A percentile compares a stretch with the other conserved stretches of the same genome.
Conservation (phyloP, 768 basidiomycete species). For the Saitozyma sp. region DNA sequence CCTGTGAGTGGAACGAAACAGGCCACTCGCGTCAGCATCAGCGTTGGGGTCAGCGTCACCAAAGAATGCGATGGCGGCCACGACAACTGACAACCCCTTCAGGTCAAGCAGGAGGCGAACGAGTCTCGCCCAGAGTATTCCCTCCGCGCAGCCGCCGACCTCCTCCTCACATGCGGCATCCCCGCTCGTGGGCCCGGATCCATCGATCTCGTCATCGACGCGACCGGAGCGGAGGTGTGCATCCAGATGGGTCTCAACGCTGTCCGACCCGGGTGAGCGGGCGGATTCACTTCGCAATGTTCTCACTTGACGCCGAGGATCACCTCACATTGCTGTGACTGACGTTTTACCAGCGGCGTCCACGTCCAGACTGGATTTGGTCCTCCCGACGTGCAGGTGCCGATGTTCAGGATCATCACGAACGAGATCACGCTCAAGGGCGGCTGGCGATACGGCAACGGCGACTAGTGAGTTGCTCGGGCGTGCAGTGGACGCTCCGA, state of each 20-base stretch:
- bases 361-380: conserved; percentile 79
- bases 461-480: conserved; percentile 40
- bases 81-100: conserved; percentile 2
- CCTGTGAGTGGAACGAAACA: conserved; percentile 32
- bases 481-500: too few species aligned
- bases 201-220: conserved; percentile 86
- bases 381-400: conserved; percentile 69
- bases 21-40: background rate
- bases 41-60: too few species aligned
- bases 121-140: conserved; percentile 74
- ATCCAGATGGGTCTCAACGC: conserved; percentile 81
- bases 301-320: background rate
- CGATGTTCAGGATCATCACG: conserved; percentile 66
- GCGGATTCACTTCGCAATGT: background rate
- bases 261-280: conserved; percentile 62
- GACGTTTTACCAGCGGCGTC: conserved; percentile 54
- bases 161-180: conserved; percentile 68
- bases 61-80: background rate
- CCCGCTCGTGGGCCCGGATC: conserved; percentile 68
- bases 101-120: conserved; percentile 56
- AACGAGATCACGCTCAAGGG: conserved; percentile 84
- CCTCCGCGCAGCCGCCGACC: conserved; percentile 65
- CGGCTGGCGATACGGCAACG: conserved; percentile 68
- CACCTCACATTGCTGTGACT: background rate
- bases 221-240: conserved; percentile 87